Evolutionary conservation across 805 yeast species (phyloP), one percentile per base, ranked within the genome.

Genomic region (Tetrapisispora iriomotensis): DNA sequence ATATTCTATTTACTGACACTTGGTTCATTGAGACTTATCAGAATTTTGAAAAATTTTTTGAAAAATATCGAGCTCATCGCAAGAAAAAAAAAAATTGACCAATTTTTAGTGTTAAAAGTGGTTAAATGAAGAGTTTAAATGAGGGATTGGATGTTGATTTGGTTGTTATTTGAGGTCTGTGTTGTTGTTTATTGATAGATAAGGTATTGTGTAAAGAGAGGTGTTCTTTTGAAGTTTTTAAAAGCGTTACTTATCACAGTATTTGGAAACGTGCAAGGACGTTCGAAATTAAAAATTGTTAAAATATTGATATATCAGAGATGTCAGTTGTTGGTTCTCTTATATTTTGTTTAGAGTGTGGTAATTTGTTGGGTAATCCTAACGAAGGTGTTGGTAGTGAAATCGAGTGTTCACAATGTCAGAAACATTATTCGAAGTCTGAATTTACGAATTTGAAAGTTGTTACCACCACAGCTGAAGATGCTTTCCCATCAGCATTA

Each of bases 311-410:
- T n/a, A n/a, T n/a, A 26, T 14, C n/a, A 17, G 22, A 45, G 25
- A 90, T 92, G 98, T 85, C 96, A 42, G 94, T 78, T 14, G 95
- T 92, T 30, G 99, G 98, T 13, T 83, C 95, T 36, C 74, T 92
- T 53, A 90, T 92, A 43, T 92, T 92, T 64, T 92, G 99, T 61
- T 71, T 79, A 9, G 84, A 79, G 49, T 92, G 99, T 63, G 99
- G 99, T 51, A 85, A 82, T 54, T 69, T 92, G 40, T 68, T 92
- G 43, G 95, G 85, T 37, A 60, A 56, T 58, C 71, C 86, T 8
- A 75, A 75, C 23, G 64, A 77, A 25, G 52, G 47, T 22, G 30
- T 40, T 37, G 60, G 67, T 36, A 51, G 70, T 18, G 57, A 66
- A 28, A 61, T 84, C 42, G 70, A 69, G 38, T 86, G 96, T 60